Conservation (phyloP, 495 filamentous ascomycete genomes). For the Pseudomonodictys pantanalensis region DNA sequence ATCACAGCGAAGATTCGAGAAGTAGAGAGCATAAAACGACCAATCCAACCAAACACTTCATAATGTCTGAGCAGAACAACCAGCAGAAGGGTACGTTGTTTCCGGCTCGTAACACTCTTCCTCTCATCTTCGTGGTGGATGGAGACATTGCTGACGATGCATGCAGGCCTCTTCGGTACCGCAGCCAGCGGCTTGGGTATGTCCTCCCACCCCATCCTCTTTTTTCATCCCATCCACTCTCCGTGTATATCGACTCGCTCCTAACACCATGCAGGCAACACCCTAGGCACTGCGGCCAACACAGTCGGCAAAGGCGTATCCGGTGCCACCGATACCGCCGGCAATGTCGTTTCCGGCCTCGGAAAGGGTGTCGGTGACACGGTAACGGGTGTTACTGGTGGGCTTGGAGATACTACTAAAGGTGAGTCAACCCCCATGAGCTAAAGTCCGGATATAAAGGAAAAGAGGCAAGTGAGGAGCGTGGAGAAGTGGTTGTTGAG, state of each 20-base stretch:
- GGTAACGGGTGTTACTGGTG: conserved; percentile 20
- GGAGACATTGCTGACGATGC: not conserved
- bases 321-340: conserved; percentile 53
- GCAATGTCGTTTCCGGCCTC: conserved; percentile 19
- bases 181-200: conserved; percentile 26
- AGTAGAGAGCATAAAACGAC: not conserved
- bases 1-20: not conserved
- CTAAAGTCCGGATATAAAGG: not conserved
- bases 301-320: conserved; percentile 62
- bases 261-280: conserved; percentile 41
- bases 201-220: not conserved
- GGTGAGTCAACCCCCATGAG: conserved; percentile 1
- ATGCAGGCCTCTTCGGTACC: conserved; percentile 31
- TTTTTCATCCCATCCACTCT: not conserved
- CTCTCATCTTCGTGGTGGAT: not conserved
- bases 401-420: conserved; percentile 28
- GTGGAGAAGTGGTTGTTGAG: not conserved
- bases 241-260: conserved; percentile 26
- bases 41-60: not conserved
- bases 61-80: conserved; percentile 15
- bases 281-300: conserved; percentile 46
- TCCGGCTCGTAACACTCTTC: not conserved
- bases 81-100: conserved; percentile 22
- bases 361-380: conserved; percentile 33
- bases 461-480: not conserved